Base-by-base conservation (phyloP, 1,139 yeast genomes). In the Pneumocystis jirovecii region DNA sequence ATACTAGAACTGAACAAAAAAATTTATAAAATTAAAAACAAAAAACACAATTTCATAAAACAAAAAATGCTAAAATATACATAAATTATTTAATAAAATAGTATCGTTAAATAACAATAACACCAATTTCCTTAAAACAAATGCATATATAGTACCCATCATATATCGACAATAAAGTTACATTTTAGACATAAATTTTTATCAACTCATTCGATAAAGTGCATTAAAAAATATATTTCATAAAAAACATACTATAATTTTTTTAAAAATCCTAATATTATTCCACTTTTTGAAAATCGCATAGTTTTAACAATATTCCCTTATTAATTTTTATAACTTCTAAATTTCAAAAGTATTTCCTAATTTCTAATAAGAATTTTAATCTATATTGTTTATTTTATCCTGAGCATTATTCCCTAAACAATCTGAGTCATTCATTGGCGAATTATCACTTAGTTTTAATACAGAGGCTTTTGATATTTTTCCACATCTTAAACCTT, bases 401-500 rank as follows among this genome's bases (percentile, higher is more conserved):
- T 50, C 34, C 21, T 50, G 31, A 25, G n/a, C 8, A 3, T 50
- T 50, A 50, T 50, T 50, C 21, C 10, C 31, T 12, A 15, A 50
- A 50, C 21, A 25, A 25, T 50, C n/a, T 25, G 21, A 10, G 1
- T 15, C 17, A 25, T 50, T 50, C 12, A 12, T 29, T 15, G n/a
- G 25, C 10, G 34, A 50, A 50, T 50, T 25, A 50, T 44, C 29
- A 6, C 12, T 50, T 50, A 25, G 1, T 40, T 40, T 17, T 17
- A 50, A 4, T 1, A 64, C 19, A 17, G 37, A 42, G 3, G 61
- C 56, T 37, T 56, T 60, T 5, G 66, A 61, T 40, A 65, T 64
- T 25, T 65, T 65, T 19, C 67, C 67, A 34, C 65, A 64, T 15
- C 67, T 63, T 31, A 66, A 59, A 12, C 67, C 67, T 15, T 64